Evolutionary conservation across 306 rosid genomes (phyloP).

Genomic region (Pyrus communis): DNA sequence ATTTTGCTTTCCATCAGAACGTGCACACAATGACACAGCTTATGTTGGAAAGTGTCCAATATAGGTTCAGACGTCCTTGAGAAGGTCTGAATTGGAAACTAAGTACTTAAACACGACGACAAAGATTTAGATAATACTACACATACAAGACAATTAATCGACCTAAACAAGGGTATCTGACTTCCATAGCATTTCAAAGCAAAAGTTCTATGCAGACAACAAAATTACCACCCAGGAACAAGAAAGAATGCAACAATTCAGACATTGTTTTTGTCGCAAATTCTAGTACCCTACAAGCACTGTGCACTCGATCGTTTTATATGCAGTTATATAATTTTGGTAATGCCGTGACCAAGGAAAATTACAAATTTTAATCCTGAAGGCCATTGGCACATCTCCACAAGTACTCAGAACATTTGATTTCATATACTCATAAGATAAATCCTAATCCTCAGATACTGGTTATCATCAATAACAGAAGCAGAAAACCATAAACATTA

Average conservation of each 20-base stretch:
- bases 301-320: neutral
- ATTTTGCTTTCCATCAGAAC: conserved; percentile 12
- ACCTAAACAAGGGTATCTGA: neutral
- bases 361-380: neutral
- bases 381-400: neutral
- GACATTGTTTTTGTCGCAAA: no score
- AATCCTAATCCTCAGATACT: neutral
- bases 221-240: neutral
- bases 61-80: neutral
- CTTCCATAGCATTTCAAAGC: neutral
- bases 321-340: neutral
- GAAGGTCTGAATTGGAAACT: neutral
- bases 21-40: neutral
- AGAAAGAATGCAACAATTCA: neutral
- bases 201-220: neutral
- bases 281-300: neutral
- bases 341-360: neutral
- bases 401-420: neutral
- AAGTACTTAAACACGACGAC: neutral
- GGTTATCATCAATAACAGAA: neutral
- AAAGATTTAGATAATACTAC: neutral
- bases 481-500: neutral
- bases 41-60: neutral
- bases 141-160: neutral
- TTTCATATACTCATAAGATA: neutral